Evolutionary conservation across 2,329 filamentous ascomycete genomes (phyloP), one percentile per base, ranked within the genome.

Genomic region (Phaeosphaeriaceae sp.): DNA sequence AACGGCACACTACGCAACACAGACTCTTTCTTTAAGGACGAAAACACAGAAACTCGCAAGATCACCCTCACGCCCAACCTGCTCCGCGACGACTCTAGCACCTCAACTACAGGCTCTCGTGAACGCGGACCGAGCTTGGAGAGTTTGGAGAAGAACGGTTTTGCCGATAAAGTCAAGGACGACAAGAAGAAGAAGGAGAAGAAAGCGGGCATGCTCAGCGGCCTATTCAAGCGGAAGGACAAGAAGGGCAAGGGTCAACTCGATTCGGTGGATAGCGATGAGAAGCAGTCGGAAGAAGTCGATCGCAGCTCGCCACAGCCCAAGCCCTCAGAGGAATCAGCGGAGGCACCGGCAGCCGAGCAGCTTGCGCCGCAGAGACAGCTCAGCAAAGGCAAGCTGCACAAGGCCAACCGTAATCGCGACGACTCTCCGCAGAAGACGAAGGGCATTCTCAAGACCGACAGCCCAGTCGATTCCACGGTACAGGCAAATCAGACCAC

Each of bases 1-100:
- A 96, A 96, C 68, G 93, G 93, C 44, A 94, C 91, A 21, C 86
- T 97, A 46, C 87, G 94, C 63, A 96, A 96, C 74, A 94, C 92
- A 4, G 94, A 98, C 78, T 97, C 94, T 1, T 97, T 98, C 83
- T 97, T 97, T 83, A 96, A 93, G 77, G 95, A 98, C 72, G 94
- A 99, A 72, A 92, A 88, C 31, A 90, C 92, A 40, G 95, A 98
- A 78, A 97, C 95, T 2, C 93, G 96, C 78, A 98, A 98, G 81
- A 98, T 99, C 66, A 96, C 93, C 0, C 85, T 99, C 46, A 99
- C 95, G 3, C 95, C 95, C 1, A 96, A 96, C 67, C 80, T 99
- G 53, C 82, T 98, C 42, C 89, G 94, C 44, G 94, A 98, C 66
- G 93, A 97, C 63, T 81, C 82, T 11, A 83, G 72, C 56, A 72